Evolutionary conservation across 225 moss, liverwort and hornwort species (phyloP).

Genomic region (Marchantia polymorpha): DNA sequence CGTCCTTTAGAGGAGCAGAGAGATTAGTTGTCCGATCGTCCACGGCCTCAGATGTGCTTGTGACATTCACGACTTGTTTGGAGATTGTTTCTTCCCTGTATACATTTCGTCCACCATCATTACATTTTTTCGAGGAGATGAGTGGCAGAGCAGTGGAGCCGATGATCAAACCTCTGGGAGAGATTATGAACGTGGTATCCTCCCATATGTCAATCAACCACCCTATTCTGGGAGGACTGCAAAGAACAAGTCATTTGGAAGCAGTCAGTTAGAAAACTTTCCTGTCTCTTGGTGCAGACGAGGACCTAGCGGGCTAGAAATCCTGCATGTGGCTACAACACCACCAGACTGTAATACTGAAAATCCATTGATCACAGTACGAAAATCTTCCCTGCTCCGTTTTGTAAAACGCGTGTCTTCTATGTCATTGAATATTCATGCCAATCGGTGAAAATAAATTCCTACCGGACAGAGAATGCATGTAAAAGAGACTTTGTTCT

Average conservation of each 20-base stretch:
- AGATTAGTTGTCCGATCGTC: neutral
- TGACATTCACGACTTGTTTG: neutral
- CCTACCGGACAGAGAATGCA: too few species aligned
- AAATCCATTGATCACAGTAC: too few species aligned
- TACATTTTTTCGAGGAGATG: conserved; percentile 17
- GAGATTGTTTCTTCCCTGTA: conserved; percentile 14
- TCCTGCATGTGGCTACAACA: neutral
- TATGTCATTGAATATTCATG: too few species aligned
- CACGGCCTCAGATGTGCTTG: neutral
- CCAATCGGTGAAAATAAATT: too few species aligned
- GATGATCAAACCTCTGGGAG: conserved; percentile 41
- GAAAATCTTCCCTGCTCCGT: too few species aligned
- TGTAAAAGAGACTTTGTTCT: neutral
- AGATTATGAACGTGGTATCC: conserved; percentile 42
- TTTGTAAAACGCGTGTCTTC: too few species aligned
- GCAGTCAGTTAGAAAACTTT: neutral
- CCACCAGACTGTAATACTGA: neutral
- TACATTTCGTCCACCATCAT: conserved; percentile 22
- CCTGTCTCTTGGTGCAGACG: too few species aligned
- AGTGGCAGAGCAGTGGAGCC: conserved; percentile 61
- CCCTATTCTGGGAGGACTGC: conserved; percentile 70
- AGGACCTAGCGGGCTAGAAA: neutral
- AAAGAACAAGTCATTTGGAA: conserved; percentile 7
- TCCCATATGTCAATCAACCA: conserved; percentile 69
- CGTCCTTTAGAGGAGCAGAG: conserved; percentile 33